These are phyloP conservation scores for Lomentospora prolificans DNA, from an alignment of 2,329 filamentous ascomycete species.

Conservation along the genomic window DNA sequence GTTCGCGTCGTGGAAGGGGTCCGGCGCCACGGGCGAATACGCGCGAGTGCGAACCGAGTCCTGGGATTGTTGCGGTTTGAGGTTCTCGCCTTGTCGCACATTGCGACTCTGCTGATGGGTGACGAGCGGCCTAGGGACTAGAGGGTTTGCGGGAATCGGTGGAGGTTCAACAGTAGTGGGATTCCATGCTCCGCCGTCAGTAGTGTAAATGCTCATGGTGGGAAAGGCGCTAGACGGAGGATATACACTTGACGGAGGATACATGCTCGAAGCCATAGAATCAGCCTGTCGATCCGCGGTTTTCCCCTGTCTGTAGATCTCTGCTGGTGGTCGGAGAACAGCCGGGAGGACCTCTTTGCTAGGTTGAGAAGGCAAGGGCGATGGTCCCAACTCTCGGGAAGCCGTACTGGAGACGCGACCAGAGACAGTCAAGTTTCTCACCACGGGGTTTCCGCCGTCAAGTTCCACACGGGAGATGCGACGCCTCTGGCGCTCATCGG, in stretches of 20 bases:
- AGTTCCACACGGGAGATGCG: conserved; percentile 12
- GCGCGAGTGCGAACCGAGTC: neutral
- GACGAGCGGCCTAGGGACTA: conserved; percentile 2
- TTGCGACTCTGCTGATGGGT: neutral
- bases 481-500: conserved; percentile 21
- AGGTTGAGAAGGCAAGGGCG: too few relatives aligned
- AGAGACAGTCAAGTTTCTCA: neutral
- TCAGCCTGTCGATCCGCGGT: neutral
- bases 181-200: neutral
- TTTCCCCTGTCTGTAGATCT: conserved; percentile 1
- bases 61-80: neutral
- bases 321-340: conserved; percentile 2
- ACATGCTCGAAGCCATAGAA: conserved; percentile 4
- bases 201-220: neutral
- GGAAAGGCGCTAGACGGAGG: neutral
- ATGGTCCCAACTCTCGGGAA: too few relatives aligned
- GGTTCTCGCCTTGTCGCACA: neutral
- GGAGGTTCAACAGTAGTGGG: neutral
- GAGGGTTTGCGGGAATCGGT: neutral
- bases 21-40: conserved; percentile 5
- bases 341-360: neutral
- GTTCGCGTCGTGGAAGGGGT: conserved; percentile 7
- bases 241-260: neutral
- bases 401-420: too few relatives aligned
- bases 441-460: neutral